These are phyloP conservation scores for Helichrysum umbraculigerum DNA, from an alignment of 129 eudicot genomes.

Conservation along the genomic window DNA sequence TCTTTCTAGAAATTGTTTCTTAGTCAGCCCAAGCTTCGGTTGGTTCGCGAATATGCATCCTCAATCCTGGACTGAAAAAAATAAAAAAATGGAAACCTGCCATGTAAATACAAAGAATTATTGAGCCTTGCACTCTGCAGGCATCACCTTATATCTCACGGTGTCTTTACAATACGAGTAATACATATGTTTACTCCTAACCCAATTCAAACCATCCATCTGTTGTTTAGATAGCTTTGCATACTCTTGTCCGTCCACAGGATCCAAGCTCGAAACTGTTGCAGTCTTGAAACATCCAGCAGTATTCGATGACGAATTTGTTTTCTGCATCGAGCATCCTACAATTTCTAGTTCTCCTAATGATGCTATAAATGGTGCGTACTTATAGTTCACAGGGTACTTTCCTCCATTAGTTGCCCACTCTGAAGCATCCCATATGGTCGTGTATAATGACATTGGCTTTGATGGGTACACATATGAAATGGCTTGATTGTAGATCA, in stretches of 20 bases:
- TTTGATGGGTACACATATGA: slow-evolving; percentile 79
- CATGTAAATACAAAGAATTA: slow-evolving; percentile 16
- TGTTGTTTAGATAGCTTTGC: slow-evolving; percentile 67
- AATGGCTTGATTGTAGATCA: slow-evolving; percentile 56
- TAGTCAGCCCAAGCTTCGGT: background rate
- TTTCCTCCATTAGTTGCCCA: slow-evolving; percentile 97
- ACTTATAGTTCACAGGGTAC: slow-evolving; percentile 73
- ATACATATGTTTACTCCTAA: slow-evolving; percentile 71
- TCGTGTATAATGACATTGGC: slow-evolving; percentile 77
- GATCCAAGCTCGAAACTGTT: slow-evolving; percentile 63
- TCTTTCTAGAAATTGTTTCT: background rate
- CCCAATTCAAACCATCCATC: slow-evolving; percentile 61
- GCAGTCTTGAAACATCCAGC: slow-evolving; percentile 42
- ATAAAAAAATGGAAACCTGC: background rate
- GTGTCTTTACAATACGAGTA: slow-evolving; percentile 88
- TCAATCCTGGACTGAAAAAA: background rate
- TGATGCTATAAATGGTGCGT: slow-evolving; percentile 66
- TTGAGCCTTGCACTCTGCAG: slow-evolving; percentile 66
- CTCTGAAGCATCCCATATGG: slow-evolving; percentile 94
- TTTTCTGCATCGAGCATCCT: slow-evolving; percentile 58
- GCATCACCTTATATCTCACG: slow-evolving; percentile 65
- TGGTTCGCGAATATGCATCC: background rate
- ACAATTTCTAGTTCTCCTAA: slow-evolving; percentile 53
- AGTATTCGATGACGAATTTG: slow-evolving; percentile 11
- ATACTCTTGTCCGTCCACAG: slow-evolving; percentile 76